Evolutionary conservation across 2,329 filamentous ascomycete genomes (phyloP), one percentile per base, ranked within the genome.

Genomic region (Fusarium sp.): DNA sequence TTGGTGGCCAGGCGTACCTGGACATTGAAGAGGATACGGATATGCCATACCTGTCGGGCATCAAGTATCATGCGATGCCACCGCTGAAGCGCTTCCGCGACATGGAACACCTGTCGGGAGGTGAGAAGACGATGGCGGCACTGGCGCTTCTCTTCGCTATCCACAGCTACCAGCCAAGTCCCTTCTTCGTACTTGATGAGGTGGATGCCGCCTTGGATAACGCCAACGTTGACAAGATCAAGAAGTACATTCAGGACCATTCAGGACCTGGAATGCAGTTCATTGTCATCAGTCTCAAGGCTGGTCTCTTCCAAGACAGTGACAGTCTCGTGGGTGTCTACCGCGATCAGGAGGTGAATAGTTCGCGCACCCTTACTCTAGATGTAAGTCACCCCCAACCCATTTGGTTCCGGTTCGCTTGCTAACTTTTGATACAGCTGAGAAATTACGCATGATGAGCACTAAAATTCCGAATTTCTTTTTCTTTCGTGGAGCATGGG

Each of bases 1-100:
- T 98, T n/a, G 96, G 96, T 73, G 96, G 96, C 8, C 87, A 90
- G 78, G 88, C 89, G 1, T 97, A 97, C 77, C 89, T 99, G 51
- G 94, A 97, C 76, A 94, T 96, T 63, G 89, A 91, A 78, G 94
- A 97, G 78, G 95, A 99, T 78, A 92, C 91, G n/a, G 93, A 97
- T 69, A 95, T 97, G 76, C 96, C 96, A 0, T 99, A 98, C 79
- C 87, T 97, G 4, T 93, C 92, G 40, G 96, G 96, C 31, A 93
- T 99, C 81, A 97, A 97, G 77, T 99, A 99, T 81, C 94, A 98
- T 78, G 96, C 96, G 68, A 99, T 98, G 94, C 96, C 96, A 18
- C 96, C 96, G 1, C 88, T 97, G 68, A 99, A 99, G 83, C 93
- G 96, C 49, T 99, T 99, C 87, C 89, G 96, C 74, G 96, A 99